Evolutionary conservation across 2,329 filamentous ascomycete species (phyloP).

Genomic region (Hymenoscyphus salicellus): DNA sequence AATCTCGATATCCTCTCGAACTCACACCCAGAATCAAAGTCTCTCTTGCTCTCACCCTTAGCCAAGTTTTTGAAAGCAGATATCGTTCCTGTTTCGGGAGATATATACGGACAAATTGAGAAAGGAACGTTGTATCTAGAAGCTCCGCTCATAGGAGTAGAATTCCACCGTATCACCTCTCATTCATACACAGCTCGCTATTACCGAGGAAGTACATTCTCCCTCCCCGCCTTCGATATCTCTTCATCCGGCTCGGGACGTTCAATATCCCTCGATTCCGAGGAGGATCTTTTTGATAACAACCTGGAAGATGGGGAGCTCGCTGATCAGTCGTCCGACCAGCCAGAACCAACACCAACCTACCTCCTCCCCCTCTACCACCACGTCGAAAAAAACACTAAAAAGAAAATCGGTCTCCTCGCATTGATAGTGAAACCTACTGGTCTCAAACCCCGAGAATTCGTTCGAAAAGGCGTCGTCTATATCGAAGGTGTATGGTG

Average conservation of each 20-base stretch:
- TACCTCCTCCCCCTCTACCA: conserved; percentile 7
- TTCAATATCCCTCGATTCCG: conserved; percentile 5
- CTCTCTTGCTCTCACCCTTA: neutral
- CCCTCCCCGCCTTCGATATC: neutral
- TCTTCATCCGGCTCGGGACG: neutral
- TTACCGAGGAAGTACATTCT: neutral
- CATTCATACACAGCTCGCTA: neutral
- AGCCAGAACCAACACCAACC: neutral
- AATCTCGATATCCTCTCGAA: conserved; percentile 7
- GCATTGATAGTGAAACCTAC: conserved; percentile 9
- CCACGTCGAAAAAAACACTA: neutral
- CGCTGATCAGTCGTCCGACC: too few relatives aligned
- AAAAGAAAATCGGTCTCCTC: neutral
- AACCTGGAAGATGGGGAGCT: neutral
- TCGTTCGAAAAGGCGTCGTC: conserved; percentile 5
- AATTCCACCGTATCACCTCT: neutral
- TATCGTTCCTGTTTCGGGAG: neutral
- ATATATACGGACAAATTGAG: neutral
- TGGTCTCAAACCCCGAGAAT: conserved; percentile 2
- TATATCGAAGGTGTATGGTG: conserved; percentile 4
- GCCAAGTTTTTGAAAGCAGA: neutral
- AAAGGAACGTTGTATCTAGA: conserved; percentile 1
- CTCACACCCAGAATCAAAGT: neutral
- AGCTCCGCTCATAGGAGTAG: neutral
- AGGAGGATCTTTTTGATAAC: neutral